Conservation (phyloP, 345 rosid genomes). For the Camelina sativa region DNA sequence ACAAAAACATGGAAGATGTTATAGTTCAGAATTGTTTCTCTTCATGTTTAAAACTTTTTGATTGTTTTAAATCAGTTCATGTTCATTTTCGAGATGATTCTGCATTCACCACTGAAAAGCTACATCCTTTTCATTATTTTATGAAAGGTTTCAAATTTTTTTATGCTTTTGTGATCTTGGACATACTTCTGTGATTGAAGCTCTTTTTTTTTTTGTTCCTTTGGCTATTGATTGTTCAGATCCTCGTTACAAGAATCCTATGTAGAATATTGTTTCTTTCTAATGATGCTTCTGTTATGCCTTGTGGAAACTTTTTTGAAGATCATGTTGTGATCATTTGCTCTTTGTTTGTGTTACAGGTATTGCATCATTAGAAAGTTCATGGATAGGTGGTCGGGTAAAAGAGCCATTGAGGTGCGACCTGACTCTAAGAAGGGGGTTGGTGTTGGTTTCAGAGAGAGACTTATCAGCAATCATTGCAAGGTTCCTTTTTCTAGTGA, state of each 20-base stretch:
- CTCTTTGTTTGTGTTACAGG: slow-evolving; percentile 42
- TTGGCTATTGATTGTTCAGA: not conserved
- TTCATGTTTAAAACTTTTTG: not conserved
- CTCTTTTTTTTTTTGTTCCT: not conserved
- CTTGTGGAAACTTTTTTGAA: not conserved
- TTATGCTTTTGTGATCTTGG: slow-evolving; percentile 13
- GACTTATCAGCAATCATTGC: slow-evolving; percentile 50
- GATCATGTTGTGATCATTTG: not conserved
- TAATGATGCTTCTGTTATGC: not conserved
- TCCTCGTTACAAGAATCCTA: not conserved
- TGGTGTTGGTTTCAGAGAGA: slow-evolving; percentile 66
- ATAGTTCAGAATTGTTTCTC: not conserved
- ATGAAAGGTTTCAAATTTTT: not conserved
- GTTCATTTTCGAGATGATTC: slow-evolving; percentile 2
- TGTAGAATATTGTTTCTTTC: not conserved
- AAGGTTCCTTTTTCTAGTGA: slow-evolving; percentile 62
- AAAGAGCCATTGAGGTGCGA: slow-evolving; percentile 56
- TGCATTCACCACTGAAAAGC: not conserved
- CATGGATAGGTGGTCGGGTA: slow-evolving; percentile 83
- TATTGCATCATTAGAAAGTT: slow-evolving; percentile 30
- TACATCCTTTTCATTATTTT: slow-evolving; percentile 8
- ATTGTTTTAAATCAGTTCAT: not conserved
- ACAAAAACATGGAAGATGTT: slow-evolving; percentile 14
- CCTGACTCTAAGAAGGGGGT: slow-evolving; percentile 57
- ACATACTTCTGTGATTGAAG: slow-evolving; percentile 8